Base-by-base conservation (phyloP, 257 asterid species). In the Capsicum pubescens region DNA sequence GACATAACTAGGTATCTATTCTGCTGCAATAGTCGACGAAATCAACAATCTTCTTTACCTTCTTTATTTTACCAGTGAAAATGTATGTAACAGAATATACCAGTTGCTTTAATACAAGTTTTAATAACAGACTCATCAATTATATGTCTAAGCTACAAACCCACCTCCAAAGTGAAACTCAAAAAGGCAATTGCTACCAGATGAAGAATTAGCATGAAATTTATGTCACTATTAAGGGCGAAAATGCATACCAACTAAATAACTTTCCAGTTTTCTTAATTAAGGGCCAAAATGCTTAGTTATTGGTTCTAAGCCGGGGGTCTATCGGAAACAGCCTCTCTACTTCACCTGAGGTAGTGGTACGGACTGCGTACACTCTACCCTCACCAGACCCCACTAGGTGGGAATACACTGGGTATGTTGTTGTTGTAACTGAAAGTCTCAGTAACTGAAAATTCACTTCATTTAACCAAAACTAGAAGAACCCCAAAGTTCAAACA, bases 31-130 rank as follows among this genome's bases (percentile, higher is more conserved):
- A 48, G 6, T 48, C 44, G 19, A 7, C 9, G 0, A 68, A 39
- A 68, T 8, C 7, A 39, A 68, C 54, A 36, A 8, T 68, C 50
- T 67, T 67, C 48, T 14, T 6, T 13, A 66, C 35, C 76, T 36
- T 68, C 52, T 68, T 68, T 68, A 68, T 1, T 68, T 39, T 48
- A 8, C 32, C 77, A 39, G 77, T 39, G 26, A 68, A 9, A 68
- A 68, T 68, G 77, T 68, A 68, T 68, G 77, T 68, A 68, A 9
- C 54, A 68, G 77, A 39, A 39, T 68, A 36, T 6, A 68, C 54
- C 36, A 68, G 19, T 11, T 35, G 14, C 48, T 66, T 66, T 13
- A 35, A 36, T 36, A 68, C 77, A 68, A 36, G 21, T 68, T 68
- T 35, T 15, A 39, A 3, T 68, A 68, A 39, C 77, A 39, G 26